Evolutionary conservation across 2,329 filamentous ascomycete species (phyloP).

Genomic region (Alternaria incomplexa): DNA sequence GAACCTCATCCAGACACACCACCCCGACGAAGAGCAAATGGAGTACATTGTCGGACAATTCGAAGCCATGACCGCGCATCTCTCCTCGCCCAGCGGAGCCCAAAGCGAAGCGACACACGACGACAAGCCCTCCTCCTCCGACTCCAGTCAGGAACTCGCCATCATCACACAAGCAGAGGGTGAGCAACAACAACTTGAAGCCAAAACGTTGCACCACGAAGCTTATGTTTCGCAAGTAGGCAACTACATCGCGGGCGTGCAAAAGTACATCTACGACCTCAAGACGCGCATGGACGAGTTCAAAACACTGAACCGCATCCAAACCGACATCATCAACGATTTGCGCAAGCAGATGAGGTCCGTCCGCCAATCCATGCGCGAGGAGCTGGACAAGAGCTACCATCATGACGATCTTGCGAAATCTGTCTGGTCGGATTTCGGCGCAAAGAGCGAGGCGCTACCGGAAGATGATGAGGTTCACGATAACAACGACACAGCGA

Average conservation of each 20-base stretch:
- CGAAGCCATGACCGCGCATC: conserved; percentile 39
- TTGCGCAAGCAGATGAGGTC: conserved; percentile 31
- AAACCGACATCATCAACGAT: conserved; percentile 40
- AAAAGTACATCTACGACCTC: conserved; percentile 32
- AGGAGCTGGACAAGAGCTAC: neutral
- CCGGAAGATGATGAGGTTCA: neutral
- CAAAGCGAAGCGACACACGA: conserved; percentile 23
- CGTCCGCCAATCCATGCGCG: conserved; percentile 21
- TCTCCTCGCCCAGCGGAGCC: conserved; percentile 36
- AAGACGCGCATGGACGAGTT: conserved; percentile 41
- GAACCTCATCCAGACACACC: conserved; percentile 35
- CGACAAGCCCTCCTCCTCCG: conserved; percentile 29
- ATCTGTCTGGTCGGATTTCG: neutral
- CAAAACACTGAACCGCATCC: conserved; percentile 41
- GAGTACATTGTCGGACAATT: conserved; percentile 43
- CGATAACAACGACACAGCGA: neutral
- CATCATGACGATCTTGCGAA: neutral
- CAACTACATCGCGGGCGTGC: conserved; percentile 35
- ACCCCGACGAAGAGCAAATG: conserved; percentile 43
- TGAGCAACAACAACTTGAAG: conserved; percentile 1
- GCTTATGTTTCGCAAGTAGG: conserved; percentile 35
- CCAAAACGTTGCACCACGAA: conserved; percentile 12
- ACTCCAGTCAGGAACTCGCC: conserved; percentile 11
- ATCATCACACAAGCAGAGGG: conserved; percentile 1
- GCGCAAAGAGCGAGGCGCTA: neutral